A percentile compares a stretch with the other conserved stretches of the same genome.
Conservation (phyloP, 2,329 filamentous ascomycete genomes). For the Fusarium falciforme region DNA sequence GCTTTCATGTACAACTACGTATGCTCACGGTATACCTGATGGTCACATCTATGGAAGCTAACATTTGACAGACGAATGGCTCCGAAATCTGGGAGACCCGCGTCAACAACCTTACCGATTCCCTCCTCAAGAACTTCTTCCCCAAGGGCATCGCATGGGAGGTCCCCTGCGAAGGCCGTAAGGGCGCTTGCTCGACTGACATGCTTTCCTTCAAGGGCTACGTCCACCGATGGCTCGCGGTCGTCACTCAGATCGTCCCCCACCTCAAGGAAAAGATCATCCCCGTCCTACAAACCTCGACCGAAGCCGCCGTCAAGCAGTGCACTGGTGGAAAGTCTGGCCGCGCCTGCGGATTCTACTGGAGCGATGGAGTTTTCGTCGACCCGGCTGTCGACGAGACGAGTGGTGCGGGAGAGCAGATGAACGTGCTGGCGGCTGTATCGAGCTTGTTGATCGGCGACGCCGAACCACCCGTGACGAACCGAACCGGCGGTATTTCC, state of each 20-base stretch:
- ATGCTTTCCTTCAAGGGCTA: slow-evolving; percentile 80
- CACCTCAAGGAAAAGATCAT: slow-evolving; percentile 65
- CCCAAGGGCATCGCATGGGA: slow-evolving; percentile 72
- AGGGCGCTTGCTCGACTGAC: slow-evolving; percentile 73
- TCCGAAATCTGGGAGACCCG: slow-evolving; percentile 65
- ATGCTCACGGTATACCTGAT: slow-evolving; percentile 34
- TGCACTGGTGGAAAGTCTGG: slow-evolving; percentile 70
- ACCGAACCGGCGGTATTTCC: slow-evolving; percentile 62
- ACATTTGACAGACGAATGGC: slow-evolving; percentile 60
- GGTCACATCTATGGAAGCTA: slow-evolving; percentile 7
- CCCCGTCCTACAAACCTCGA: slow-evolving; percentile 67
- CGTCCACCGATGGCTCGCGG: slow-evolving; percentile 73
- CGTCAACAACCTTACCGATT: slow-evolving; percentile 65
- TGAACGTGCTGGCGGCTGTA: slow-evolving; percentile 68
- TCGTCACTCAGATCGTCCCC: slow-evolving; percentile 71
- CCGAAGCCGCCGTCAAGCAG: slow-evolving; percentile 68
- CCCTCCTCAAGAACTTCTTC: slow-evolving; percentile 64
- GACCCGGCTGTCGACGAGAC: slow-evolving; percentile 64
- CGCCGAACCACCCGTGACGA: slow-evolving; percentile 56
- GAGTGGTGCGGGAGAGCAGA: slow-evolving; percentile 67
- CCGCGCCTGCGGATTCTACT: slow-evolving; percentile 73
- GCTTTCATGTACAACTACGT: slow-evolving; percentile 77
- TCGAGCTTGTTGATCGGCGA: slow-evolving; percentile 60
- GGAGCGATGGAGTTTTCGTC: slow-evolving; percentile 61
- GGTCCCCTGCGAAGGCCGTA: slow-evolving; percentile 69